phyloP scores from a whole-genome alignment of 768 basidiomycete species.

The Phallus indusiatus region DNA sequence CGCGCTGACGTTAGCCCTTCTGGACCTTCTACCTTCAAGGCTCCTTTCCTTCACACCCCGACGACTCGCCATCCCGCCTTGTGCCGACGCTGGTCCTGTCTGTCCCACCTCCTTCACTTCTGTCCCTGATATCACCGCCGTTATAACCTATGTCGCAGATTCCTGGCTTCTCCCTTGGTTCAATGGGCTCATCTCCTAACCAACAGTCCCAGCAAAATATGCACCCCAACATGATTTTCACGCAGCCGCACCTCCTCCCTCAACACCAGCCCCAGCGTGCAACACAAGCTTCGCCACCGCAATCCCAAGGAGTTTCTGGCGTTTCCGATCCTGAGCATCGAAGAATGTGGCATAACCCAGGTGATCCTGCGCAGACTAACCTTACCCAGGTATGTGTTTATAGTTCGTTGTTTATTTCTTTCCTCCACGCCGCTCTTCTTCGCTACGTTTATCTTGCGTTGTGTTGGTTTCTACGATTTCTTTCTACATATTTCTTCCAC shows the following conservation, averaged over 20 bases:
- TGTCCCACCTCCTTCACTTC: neutral
- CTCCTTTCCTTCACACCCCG: neutral
- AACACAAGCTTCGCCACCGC: slow-evolving; percentile 35
- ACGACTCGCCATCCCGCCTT: neutral
- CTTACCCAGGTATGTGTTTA: slow-evolving; percentile 4
- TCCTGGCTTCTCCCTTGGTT: slow-evolving; percentile 3
- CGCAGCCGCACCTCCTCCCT: slow-evolving; percentile 23
- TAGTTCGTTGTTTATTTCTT: neutral
- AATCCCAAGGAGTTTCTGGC: slow-evolving; percentile 13
- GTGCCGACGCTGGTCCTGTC: neutral
- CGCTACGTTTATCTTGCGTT: too few species aligned
- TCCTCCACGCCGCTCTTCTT: neutral
- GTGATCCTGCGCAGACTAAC: slow-evolving; percentile 3
- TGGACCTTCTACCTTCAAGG: neutral
- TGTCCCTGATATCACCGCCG: neutral
- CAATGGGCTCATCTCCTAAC: neutral
- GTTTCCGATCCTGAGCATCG: slow-evolving; percentile 7
- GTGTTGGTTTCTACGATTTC: too few species aligned
- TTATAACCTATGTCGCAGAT: slow-evolving; percentile 7
- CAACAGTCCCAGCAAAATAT: slow-evolving; percentile 2
- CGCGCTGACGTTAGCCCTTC: neutral
- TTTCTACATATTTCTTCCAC: neutral
- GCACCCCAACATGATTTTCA: slow-evolving; percentile 2
- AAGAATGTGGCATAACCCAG: slow-evolving; percentile 5
- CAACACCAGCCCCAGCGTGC: slow-evolving; percentile 27